Evolutionary conservation across 805 yeast genomes (phyloP).

Genomic region (Saccharomycopsis oosterbeekiorum): DNA sequence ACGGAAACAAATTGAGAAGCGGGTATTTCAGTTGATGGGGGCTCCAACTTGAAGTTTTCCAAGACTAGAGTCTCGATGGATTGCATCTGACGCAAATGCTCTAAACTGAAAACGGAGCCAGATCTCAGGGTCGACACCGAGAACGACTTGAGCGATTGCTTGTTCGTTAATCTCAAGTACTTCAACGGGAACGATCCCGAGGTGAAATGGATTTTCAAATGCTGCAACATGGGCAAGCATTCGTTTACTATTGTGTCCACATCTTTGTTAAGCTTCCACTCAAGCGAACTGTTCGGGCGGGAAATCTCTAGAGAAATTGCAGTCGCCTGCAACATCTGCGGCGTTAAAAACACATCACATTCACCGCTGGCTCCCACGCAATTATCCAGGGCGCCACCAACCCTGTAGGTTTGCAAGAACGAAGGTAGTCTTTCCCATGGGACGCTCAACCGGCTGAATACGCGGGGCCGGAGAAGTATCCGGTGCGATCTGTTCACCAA

Average conservation of each 20-base stretch:
- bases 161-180: constrained; percentile 5
- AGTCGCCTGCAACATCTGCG: neutral
- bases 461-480: neutral
- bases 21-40: neutral
- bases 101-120: constrained; percentile 9
- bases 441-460: neutral
- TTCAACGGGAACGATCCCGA: constrained; percentile 13
- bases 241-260: constrained; percentile 1
- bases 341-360: neutral
- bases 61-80: constrained; percentile 3
- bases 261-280: constrained; percentile 8
- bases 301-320: neutral
- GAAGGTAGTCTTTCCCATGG: neutral
- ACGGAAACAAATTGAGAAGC: neutral
- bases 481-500: constrained; percentile 1
- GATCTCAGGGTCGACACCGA: constrained; percentile 1
- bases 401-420: neutral
- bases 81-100: constrained; percentile 7
- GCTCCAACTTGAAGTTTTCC: constrained; percentile 9
- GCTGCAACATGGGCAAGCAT: neutral
- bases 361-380: too few relatives aligned
- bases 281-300: constrained; percentile 4
- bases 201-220: constrained; percentile 3
- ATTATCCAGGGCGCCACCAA: too few relatives aligned
- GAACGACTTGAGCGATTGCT: neutral